Evolutionary conservation across 306 rosid genomes (phyloP).

Genomic region (Bauhinia variegata): DNA sequence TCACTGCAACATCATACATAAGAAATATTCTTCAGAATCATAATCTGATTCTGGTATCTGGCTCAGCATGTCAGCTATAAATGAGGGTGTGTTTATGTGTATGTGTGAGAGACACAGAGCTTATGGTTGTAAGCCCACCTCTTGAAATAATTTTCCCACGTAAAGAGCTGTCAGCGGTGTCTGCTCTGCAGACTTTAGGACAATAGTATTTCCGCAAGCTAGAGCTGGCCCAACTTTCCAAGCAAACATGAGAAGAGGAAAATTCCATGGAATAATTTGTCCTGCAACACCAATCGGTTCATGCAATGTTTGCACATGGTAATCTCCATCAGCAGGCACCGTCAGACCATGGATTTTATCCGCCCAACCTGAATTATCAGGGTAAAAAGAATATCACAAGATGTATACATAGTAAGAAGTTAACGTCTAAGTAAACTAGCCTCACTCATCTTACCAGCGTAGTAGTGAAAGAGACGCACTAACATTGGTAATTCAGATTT

Average conservation of each 20-base stretch:
- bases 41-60: not conserved
- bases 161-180: slow-evolving; percentile 80
- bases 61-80: not conserved
- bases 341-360: slow-evolving; percentile 96
- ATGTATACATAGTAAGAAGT: not conserved
- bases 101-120: no score
- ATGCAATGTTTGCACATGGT: slow-evolving; percentile 84
- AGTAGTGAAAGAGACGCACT: slow-evolving; percentile 77
- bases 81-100: no score
- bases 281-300: slow-evolving; percentile 98
- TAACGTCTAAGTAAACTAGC: not conserved
- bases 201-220: no score
- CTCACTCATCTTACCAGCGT: slow-evolving; percentile 60
- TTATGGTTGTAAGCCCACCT: slow-evolving; percentile 48
- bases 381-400: not conserved
- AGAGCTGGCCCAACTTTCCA: no score
- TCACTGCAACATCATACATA: not conserved
- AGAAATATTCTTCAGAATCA: slow-evolving; percentile 3
- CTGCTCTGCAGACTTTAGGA: no score
- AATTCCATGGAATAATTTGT: slow-evolving; percentile 97
- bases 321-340: slow-evolving; percentile 82
- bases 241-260: no score
- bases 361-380: slow-evolving; percentile 75
- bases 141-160: slow-evolving; percentile 71
- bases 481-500: slow-evolving; percentile 60